Base-by-base conservation (phyloP, 2,329 filamentous ascomycete genomes). In the Aureobasidium namibiae region DNA sequence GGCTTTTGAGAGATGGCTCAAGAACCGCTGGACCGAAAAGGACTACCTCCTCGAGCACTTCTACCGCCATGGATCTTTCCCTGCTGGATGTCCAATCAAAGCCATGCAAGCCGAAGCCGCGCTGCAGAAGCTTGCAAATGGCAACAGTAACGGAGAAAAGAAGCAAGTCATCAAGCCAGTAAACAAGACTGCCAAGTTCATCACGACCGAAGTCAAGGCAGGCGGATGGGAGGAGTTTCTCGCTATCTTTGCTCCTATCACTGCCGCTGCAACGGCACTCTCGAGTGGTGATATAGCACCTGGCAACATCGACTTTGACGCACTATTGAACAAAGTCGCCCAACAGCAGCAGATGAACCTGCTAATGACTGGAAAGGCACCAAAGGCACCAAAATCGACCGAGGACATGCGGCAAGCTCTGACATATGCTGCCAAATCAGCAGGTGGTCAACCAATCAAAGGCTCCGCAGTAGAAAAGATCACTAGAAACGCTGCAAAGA, bases 21-120 rank as follows among this genome's bases (percentile, higher is more conserved):
- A 85, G 36, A 81, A 86, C 38, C 82, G 90, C 45, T 96, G 92
- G 92, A 82, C 85, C 41, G 90, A 95, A 69, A 96, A 96, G 71
- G 92, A 96, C 66, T 80, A 82, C 10, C 76, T 96, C 3, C 81
- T 96, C 68, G 90, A 95, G 64, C 78, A 88, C 61, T 96, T 90
- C 70, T 76, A 70, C 38, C 74, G 74, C 18, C 92, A 86, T 2
- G 90, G 88, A 3, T 82, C 86, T 21, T 96, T 97, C 67, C 94
- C 94, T 0, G 79, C 85, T 4, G 86, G 87, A 63, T 77, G 83
- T 56, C 65, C 70, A 2, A 62, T 65, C 14, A 64, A 68, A 53
- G 70, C 70, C 10, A 57, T 71, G 57, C 65, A 68, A 50, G 71
- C 76, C 8, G 74, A 74, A 44, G 48, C 53, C 21, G 33, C 69